Conservation (phyloP, 805 yeast genomes). For the Pichia nakasei region DNA sequence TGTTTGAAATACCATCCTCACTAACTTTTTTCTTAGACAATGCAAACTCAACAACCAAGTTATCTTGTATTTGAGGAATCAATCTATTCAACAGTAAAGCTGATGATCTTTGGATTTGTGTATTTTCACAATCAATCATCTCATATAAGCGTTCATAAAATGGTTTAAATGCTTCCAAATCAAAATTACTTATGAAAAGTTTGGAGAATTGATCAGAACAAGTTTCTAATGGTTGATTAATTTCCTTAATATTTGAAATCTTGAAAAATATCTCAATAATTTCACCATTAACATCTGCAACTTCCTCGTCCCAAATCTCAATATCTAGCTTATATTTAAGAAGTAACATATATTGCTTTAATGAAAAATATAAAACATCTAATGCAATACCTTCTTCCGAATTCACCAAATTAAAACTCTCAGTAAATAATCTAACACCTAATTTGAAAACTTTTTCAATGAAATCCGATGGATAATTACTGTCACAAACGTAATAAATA, state of each 20-base stretch:
- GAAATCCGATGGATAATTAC: constrained; percentile 23
- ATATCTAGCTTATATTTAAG: constrained; percentile 20
- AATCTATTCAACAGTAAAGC: constrained; percentile 31
- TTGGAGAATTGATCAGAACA: constrained; percentile 28
- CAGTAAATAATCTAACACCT: constrained; percentile 32
- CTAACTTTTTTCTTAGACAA: constrained; percentile 34
- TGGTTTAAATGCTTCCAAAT: constrained; percentile 25
- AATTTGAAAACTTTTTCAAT: constrained; percentile 28
- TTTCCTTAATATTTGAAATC: constrained; percentile 4
- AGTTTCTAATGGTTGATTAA: constrained; percentile 27
- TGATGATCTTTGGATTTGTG: constrained; percentile 37
- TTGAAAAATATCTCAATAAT: constrained; percentile 33
- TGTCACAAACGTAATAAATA: constrained; percentile 25
- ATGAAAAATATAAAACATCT: constrained; percentile 38
- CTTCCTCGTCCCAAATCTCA: constrained; percentile 30
- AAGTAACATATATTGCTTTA: constrained; percentile 34
- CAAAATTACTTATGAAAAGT: constrained; percentile 17
- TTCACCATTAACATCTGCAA: constrained; percentile 31
- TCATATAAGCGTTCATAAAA: constrained; percentile 30
- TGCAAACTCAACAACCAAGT: constrained; percentile 53
- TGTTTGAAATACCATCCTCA: constrained; percentile 23
- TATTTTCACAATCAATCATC: constrained; percentile 20
- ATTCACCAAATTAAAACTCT: constrained; percentile 34
- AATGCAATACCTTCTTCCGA: constrained; percentile 15
- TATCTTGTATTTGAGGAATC: constrained; percentile 45